These are phyloP conservation scores for Dothistroma pini DNA, from an alignment of 2,329 filamentous ascomycete genomes.

Conservation along the genomic window DNA sequence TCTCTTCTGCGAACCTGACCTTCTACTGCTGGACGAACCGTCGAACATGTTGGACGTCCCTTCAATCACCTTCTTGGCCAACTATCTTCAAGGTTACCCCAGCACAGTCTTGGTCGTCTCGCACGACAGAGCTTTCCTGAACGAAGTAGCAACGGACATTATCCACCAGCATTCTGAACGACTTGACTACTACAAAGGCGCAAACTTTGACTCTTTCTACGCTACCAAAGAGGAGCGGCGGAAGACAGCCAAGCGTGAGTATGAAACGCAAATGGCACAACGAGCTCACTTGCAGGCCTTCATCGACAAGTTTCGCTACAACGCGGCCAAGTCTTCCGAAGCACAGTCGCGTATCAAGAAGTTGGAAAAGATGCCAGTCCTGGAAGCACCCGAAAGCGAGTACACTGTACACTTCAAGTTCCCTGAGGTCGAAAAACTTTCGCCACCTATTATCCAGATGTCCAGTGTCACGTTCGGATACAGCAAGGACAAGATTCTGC, in stretches of 20 bases:
- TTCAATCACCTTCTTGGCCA: conserved; percentile 97
- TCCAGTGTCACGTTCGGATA: conserved; percentile 89
- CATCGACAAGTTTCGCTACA: conserved; percentile 99
- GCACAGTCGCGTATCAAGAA: conserved; percentile 99
- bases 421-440: conserved; percentile 95
- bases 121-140: conserved; percentile 98
- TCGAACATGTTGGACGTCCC: conserved; percentile 99
- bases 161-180: conserved; percentile 97
- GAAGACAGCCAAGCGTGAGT: conserved; percentile 94
- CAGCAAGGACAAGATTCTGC: conserved; percentile 69
- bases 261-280: conserved; percentile 96
- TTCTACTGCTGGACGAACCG: conserved; percentile 95
- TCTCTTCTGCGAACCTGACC: conserved; percentile 94
- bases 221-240: conserved; percentile 94
- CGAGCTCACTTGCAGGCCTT: conserved; percentile 93
- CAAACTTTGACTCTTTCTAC: conserved; percentile 96
- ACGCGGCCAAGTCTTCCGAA: conserved; percentile 96
- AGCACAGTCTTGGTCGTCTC: conserved; percentile 95
- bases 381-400: conserved; percentile 85
- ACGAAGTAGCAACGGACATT: conserved; percentile 98
- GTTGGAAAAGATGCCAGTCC: conserved; percentile 89
- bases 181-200: conserved; percentile 96
- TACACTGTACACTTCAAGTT: conserved; percentile 98
- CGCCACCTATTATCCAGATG: conserved; percentile 98
- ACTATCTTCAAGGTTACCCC: conserved; percentile 90